Base-by-base conservation (phyloP, 192 early-diverging fungal genomes). In the Coemansia sp. region DNA sequence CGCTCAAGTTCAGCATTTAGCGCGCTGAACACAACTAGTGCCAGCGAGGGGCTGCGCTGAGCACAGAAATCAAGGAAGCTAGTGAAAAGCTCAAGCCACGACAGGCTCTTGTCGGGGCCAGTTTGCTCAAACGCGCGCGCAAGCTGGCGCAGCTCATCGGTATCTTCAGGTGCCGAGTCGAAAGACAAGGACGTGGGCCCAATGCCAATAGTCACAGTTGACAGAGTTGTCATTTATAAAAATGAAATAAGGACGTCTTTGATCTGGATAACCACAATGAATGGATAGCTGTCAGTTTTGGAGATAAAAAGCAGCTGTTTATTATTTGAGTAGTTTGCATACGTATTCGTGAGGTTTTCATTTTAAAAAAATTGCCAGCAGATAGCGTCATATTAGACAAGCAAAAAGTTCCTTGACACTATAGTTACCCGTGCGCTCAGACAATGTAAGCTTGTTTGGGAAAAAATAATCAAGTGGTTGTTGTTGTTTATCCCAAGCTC, bases 21-120 rank as follows among this genome's bases (percentile, higher is more conserved):
- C 0, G 45, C 34, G 9, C 45, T 40, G 21, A 58, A 47, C 7
- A 67, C 38, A 8, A 21, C 28, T 6, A 53, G 21, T 0, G 55
- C 49, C 27, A 23, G 46, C 4, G 14, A 19, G 5, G n/a, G 3
- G 53, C 32, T 56, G 31, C 26, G 5, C 9, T 42, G 9, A 5
- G 30, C 46, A 22, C 62, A 64, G 29, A 52, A 30, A 10, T 52
- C 21, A 20, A 64, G 34, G 32, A 64, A 64, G 0, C 31, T 15
- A 0, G 54, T 51, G 23, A 45, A 55, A 2, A 56, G 31, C 34
- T 64, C 48, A 30, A 57, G 29, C 6, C 28, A 31, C 7, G 29
- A 26, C 8, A 12, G 22, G 9, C 14, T 25, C 8, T 45, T 17
- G 19, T 39, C 4, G 14, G 14, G 6, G n/a, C 19, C 36, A 1